These are phyloP conservation scores for Curvularia sp. DNA, from an alignment of 2,329 filamentous ascomycete species.

Conservation along the genomic window DNA sequence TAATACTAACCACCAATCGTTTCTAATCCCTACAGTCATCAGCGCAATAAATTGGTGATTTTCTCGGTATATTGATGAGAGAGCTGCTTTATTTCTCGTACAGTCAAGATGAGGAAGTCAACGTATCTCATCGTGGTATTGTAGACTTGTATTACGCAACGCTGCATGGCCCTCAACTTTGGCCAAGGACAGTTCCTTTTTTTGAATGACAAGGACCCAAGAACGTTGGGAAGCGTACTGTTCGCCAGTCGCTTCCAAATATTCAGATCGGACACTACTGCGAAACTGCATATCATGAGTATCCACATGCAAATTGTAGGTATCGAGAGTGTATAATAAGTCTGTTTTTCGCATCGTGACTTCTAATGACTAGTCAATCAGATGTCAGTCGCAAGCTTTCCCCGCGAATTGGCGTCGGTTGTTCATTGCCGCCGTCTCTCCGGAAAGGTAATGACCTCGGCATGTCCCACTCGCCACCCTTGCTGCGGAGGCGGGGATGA, in stretches of 20 bases:
- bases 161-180: not conserved
- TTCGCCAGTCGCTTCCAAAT: not conserved
- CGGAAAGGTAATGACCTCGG: constrained; percentile 35
- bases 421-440: constrained; percentile 18
- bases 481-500: constrained; percentile 29
- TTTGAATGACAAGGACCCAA: not conserved
- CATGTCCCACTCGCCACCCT: constrained; percentile 27
- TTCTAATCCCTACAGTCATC: not conserved
- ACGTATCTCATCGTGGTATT: too few species aligned
- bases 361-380: not conserved
- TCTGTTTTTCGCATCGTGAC: not conserved
- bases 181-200: not conserved
- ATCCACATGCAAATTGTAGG: not conserved
- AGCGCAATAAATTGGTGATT: too few species aligned
- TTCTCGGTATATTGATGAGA: too few species aligned
- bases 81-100: too few species aligned
- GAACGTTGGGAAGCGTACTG: not conserved
- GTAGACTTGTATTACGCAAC: too few species aligned
- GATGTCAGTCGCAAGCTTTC: not conserved
- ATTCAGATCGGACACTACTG: not conserved
- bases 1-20: not conserved
- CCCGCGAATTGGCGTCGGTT: not conserved
- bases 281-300: not conserved
- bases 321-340: not conserved
- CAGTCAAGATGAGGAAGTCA: too few species aligned